A percentile compares a stretch with the other conserved stretches of the same genome.
These are phyloP conservation scores for Aurinia saxatilis DNA, from an alignment of 345 rosid genomes.

Conservation along the genomic window DNA sequence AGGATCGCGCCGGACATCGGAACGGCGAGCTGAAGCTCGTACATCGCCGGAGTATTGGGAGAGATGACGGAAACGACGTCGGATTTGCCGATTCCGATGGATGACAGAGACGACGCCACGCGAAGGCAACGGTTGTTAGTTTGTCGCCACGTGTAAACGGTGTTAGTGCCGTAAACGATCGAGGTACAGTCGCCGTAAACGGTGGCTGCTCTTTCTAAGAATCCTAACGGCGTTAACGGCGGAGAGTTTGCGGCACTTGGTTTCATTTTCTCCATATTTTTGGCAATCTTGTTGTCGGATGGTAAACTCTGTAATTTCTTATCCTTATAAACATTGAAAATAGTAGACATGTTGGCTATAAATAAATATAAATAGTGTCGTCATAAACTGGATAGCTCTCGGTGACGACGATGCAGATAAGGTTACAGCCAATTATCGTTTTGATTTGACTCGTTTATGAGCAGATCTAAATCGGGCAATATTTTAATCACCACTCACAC, in stretches of 20 bases:
- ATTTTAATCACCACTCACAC: no score
- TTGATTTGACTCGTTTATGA: neutral
- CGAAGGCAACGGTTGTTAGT: constrained; percentile 57
- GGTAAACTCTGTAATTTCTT: neutral
- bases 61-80: constrained; percentile 68
- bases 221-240: constrained; percentile 47
- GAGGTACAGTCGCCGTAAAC: constrained; percentile 52
- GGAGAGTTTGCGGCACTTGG: constrained; percentile 40
- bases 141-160: constrained; percentile 45
- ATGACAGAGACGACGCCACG: constrained; percentile 45
- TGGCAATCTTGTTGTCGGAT: neutral
- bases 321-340: neutral
- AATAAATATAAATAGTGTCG: neutral
- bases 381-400: neutral
- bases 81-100: constrained; percentile 43
- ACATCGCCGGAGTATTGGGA: constrained; percentile 69
- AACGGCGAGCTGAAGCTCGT: constrained; percentile 86
- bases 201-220: constrained; percentile 52
- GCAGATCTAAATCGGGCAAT: no score
- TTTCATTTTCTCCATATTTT: constrained; percentile 31
- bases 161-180: constrained; percentile 36
- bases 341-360: no score
- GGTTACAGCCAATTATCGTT: neutral
- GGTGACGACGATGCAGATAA: constrained; percentile 16
- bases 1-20: constrained; percentile 79